A percentile compares a stretch with the other conserved stretches of the same genome.
phyloP scores from a whole-genome alignment of 345 rosid genomes.

The Kernera saxatilis region DNA sequence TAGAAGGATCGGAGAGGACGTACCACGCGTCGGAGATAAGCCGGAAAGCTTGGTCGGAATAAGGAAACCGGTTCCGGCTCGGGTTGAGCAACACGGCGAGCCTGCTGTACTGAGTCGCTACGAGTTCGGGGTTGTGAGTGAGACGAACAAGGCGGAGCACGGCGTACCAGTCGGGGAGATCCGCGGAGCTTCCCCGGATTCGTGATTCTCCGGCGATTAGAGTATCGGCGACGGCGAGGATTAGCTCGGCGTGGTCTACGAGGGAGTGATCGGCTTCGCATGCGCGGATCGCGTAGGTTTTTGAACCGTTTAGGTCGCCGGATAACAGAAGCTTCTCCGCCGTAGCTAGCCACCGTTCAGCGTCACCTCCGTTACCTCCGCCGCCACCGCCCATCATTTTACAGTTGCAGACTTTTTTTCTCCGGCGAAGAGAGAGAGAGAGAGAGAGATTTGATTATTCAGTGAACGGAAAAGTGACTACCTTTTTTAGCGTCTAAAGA shows the following conservation, averaged over 20 bases:
- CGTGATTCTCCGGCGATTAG: constrained; percentile 58
- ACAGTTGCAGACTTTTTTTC: constrained; percentile 9
- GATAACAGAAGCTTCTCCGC: constrained; percentile 71
- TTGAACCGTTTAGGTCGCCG: constrained; percentile 71
- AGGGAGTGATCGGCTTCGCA: constrained; percentile 70
- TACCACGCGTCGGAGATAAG: constrained; percentile 82
- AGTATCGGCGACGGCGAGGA: constrained; percentile 82
- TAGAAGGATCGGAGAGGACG: constrained; percentile 57
- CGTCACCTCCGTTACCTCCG: constrained; percentile 45
- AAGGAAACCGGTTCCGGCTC: constrained; percentile 48
- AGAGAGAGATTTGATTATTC: not conserved
- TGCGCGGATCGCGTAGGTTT: constrained; percentile 73
- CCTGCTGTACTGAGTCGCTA: constrained; percentile 71
- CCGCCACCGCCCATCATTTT: constrained; percentile 35
- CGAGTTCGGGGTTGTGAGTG: constrained; percentile 55
- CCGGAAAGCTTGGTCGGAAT: constrained; percentile 60
- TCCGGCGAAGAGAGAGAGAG: not conserved
- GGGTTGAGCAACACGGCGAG: constrained; percentile 66
- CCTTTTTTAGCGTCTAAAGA: too few relatives aligned
- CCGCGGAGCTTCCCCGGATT: constrained; percentile 11
- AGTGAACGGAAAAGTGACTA: constrained; percentile 2
- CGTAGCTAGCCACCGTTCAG: constrained; percentile 64
- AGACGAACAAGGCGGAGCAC: constrained; percentile 69
- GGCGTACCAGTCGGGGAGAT: constrained; percentile 63
- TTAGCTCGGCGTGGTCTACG: constrained; percentile 48